Evolutionary conservation across 441 rosid genomes (phyloP).

Genomic region (Flueggea neowawraea): DNA sequence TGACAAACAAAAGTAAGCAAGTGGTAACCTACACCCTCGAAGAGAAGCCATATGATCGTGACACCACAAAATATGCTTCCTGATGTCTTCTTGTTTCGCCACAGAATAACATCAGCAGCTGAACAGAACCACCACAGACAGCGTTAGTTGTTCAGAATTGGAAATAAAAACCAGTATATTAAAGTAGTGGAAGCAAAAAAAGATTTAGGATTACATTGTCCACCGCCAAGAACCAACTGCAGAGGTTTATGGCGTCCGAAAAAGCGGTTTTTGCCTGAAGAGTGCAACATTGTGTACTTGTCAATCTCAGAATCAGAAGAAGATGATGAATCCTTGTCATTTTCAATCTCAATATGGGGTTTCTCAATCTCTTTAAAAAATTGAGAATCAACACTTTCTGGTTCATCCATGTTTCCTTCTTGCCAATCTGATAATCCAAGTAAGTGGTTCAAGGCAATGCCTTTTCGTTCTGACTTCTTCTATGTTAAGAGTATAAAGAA

Average conservation of each 20-base stretch:
- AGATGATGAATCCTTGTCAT: conserved; percentile 8
- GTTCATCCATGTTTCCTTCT: not conserved
- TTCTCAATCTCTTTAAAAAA: conserved; percentile 12
- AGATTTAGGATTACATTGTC: conserved; percentile 29
- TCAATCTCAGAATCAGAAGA: conserved; percentile 26
- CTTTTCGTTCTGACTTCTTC: no score
- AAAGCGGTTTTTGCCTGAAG: conserved; percentile 31
- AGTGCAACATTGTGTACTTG: conserved; percentile 5
- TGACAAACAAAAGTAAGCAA: conserved; percentile 43
- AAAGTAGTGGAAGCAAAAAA: no score
- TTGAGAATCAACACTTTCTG: conserved; percentile 5
- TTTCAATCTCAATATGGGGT: not conserved
- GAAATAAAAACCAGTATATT: no score
- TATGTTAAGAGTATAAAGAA: no score
- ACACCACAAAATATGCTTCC: conserved; percentile 30
- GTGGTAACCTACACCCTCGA: conserved; percentile 48
- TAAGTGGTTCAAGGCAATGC: no score
- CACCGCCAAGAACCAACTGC: conserved; percentile 51
- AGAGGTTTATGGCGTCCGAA: conserved; percentile 54
- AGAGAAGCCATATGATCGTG: conserved; percentile 45
- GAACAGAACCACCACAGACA: conserved; percentile 9
- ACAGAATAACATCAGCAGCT: conserved; percentile 50
- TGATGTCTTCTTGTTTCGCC: conserved; percentile 49
- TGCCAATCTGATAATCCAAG: no score
- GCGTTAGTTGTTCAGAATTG: not conserved